These are phyloP conservation scores for Kuraishia piskuri DNA, from an alignment of 805 yeast genomes.

Conservation along the genomic window DNA sequence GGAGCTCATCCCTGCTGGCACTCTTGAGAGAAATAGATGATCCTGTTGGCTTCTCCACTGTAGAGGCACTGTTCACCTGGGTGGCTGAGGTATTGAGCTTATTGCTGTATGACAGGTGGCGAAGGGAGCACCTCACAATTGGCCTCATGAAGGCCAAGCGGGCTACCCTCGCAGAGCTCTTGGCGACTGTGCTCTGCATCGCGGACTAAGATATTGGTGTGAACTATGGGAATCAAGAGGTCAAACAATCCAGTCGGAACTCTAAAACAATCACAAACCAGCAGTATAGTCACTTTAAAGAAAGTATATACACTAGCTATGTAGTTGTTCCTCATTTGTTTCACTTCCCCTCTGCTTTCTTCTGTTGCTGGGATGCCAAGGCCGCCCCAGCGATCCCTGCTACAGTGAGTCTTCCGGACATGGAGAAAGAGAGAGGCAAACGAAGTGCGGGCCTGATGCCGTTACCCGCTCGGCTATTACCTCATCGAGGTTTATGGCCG, in stretches of 20 bases:
- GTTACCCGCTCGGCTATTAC: background rate
- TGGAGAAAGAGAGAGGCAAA: background rate
- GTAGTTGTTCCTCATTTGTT: no score
- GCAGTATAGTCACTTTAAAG: background rate
- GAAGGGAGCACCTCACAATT: background rate
- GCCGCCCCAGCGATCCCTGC: background rate
- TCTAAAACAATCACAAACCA: no score
- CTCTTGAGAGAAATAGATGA: constrained; percentile 34
- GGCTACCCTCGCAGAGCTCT: background rate
- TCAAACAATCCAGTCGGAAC: no score
- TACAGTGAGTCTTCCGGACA: background rate
- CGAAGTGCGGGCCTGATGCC: background rate
- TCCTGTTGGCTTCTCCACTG: constrained; percentile 35
- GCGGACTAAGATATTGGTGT: background rate
- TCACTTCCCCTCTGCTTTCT: background rate
- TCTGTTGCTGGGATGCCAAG: background rate
- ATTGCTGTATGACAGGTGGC: background rate
- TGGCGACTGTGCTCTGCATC: background rate
- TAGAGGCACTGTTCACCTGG: constrained; percentile 13
- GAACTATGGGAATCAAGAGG: background rate
- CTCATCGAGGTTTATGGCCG: background rate
- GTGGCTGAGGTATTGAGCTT: constrained; percentile 12
- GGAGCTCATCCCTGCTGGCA: constrained; percentile 34
- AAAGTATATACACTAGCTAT: no score
- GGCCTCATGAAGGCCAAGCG: background rate